A percentile compares a stretch with the other conserved stretches of the same genome.
Evolutionary conservation across 2,329 filamentous ascomycete genomes (phyloP).

Genomic region (Drechslera avenae): DNA sequence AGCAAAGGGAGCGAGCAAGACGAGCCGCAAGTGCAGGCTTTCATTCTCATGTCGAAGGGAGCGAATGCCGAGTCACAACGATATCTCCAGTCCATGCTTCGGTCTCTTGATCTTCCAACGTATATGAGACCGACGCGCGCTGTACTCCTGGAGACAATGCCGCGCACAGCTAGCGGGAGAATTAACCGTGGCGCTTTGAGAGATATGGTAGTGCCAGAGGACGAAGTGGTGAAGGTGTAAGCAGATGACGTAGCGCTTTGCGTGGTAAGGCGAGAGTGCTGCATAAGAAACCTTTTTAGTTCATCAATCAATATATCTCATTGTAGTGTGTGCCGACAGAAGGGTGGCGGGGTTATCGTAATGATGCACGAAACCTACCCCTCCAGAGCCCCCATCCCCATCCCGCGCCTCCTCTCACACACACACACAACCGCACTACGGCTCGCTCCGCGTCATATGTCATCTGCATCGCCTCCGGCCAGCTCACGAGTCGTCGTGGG

Average conservation of each 20-base stretch:
- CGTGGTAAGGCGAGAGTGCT: neutral
- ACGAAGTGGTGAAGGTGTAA: too few species aligned
- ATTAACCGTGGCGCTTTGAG: neutral
- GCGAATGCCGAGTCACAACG: neutral
- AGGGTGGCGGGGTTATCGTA: conserved; percentile 11
- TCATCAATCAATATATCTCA: conserved; percentile 8
- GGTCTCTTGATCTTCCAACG: neutral
- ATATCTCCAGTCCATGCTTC: neutral
- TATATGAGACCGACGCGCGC: conserved; percentile 4
- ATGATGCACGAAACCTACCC: neutral
- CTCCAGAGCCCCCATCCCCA: conserved; percentile 5
- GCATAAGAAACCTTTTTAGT: conserved; percentile 5
- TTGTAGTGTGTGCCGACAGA: neutral
- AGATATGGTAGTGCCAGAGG: neutral
- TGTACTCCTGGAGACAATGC: neutral
- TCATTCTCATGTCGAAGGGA: neutral
- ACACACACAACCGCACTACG: conserved; percentile 13
- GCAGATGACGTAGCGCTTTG: too few species aligned
- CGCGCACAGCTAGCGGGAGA: neutral
- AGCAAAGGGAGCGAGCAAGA: neutral
- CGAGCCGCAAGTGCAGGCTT: neutral
- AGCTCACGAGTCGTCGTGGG: conserved; percentile 27
- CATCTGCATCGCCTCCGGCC: conserved; percentile 22
- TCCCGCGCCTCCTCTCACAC: conserved; percentile 11
- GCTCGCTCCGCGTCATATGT: conserved; percentile 24